These are phyloP conservation scores for Prunus padus DNA, from an alignment of 306 rosid genomes.

Conservation along the genomic window DNA sequence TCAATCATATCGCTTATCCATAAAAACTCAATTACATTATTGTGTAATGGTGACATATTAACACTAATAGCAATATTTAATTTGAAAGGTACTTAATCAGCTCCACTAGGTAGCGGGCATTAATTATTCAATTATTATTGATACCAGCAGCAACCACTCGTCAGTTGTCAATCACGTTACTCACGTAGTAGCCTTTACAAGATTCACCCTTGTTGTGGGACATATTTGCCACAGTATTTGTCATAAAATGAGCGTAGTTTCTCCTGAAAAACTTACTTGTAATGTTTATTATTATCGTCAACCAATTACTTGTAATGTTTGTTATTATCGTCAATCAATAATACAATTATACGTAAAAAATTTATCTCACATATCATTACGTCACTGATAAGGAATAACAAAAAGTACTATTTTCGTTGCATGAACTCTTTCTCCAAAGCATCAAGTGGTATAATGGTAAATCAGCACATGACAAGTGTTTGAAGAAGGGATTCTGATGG, in stretches of 20 bases:
- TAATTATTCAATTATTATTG: not conserved
- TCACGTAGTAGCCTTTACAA: not conserved
- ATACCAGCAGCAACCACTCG: constrained; percentile 4
- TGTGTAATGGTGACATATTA: not conserved
- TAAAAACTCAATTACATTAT: too few species aligned
- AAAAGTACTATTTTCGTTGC: too few species aligned
- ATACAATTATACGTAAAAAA: too few species aligned
- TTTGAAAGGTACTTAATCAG: not conserved
- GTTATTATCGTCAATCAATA: too few species aligned
- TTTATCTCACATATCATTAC: too few species aligned
- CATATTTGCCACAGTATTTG: not conserved
- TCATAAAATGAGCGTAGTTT: too few species aligned
- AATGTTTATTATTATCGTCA: too few species aligned
- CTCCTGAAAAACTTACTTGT: too few species aligned
- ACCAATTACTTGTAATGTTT: too few species aligned
- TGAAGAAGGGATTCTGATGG: not conserved
- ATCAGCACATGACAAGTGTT: not conserved
- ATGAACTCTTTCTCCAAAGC: too few species aligned
- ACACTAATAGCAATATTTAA: not conserved
- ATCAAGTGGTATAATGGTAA: not conserved
- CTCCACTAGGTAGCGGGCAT: not conserved
- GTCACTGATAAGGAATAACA: too few species aligned
- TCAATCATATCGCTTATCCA: too few species aligned
- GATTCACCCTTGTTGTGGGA: not conserved
- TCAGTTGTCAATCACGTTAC: not conserved